Evolutionary conservation across 177 flowering plant genomes (phyloP), one percentile per base, ranked within the genome.

Genomic region (Vitis hybrid): DNA sequence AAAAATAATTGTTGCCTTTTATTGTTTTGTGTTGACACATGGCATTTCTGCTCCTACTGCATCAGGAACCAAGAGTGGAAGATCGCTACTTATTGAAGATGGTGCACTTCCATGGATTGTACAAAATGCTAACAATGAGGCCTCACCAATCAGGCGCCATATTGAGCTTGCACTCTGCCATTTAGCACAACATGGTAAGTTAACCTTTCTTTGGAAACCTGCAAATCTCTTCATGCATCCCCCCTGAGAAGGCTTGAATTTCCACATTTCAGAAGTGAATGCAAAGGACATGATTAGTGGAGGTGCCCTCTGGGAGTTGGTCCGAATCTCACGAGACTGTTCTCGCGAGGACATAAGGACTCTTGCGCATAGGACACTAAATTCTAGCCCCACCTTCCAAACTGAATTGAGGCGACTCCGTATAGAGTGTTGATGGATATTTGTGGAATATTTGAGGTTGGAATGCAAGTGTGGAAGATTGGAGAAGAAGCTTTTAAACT

Each of bases 111-210:
- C 94, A 48, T 95, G 99, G 97, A 91, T 95, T 55, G 92, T 95
- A 60, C 92, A 91, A 68, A 95, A 93, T 83, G 96, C 98, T 11
- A 91, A 89, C 72, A 91, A 87, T 71, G 99, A 93, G 74, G 93
- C 91, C 63, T 87, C 96, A 4, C 84, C 94, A 58, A 88, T 95
- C 63, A 79, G 90, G 76, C 93, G 96, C 55, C 99, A 95, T 70
- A 85, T 91, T 64, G 99, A 95, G 79, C 97, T 93, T 62, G 98
- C 99, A n/a, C 96, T 95, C 67, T 95, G 99, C 79, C 99, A 93
- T 79, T 77, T 95, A 65, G 99, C 97, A 30, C 98, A 95, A 61
- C 96, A 90, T 67, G 99, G 98, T 93, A 70, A 77, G 74, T 54
- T 49, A 15, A 32, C 5, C 27, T 51, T 24, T 65, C 72, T 52